Evolutionary conservation across 139 green algal genomes (phyloP).

Genomic region (Deuterostichococcus epilithicus): DNA sequence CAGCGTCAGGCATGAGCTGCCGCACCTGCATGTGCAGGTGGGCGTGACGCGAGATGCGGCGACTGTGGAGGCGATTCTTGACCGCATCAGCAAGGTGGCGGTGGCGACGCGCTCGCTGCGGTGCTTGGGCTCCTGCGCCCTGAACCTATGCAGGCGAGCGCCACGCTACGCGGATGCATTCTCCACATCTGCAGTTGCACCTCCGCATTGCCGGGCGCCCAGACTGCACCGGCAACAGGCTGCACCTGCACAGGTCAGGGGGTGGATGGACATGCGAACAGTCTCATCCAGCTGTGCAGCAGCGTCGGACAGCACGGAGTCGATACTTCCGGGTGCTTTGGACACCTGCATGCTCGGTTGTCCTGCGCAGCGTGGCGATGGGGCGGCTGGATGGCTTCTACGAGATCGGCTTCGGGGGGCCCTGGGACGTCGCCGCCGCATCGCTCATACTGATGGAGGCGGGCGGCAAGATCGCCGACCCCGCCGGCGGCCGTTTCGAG

Average conservation of each 20-base stretch:
- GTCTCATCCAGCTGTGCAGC: no score
- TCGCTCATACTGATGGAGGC: slow-evolving; percentile 70
- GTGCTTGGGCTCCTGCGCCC: slow-evolving; percentile 85
- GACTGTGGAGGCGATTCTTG: slow-evolving; percentile 68
- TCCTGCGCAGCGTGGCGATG: slow-evolving; percentile 51
- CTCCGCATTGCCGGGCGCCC: not conserved
- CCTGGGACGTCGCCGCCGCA: slow-evolving; percentile 68
- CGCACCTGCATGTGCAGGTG: no score
- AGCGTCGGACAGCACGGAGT: no score
- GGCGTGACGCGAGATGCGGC: slow-evolving; percentile 59
- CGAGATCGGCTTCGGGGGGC: slow-evolving; percentile 87
- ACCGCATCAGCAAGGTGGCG: slow-evolving; percentile 52
- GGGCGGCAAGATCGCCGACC: slow-evolving; percentile 79
- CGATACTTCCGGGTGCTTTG: no score
- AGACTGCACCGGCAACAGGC: no score
- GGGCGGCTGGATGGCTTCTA: slow-evolving; percentile 91
- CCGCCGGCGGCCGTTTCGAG: slow-evolving; percentile 64
- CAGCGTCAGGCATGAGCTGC: no score
- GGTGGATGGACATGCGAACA: no score
- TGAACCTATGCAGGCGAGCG: slow-evolving; percentile 71
- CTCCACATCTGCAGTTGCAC: no score
- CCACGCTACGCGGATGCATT: no score
- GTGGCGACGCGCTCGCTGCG: slow-evolving; percentile 54
- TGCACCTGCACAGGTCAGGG: no score
- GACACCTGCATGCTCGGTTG: no score